Conservation (phyloP, 225 moss, liverwort and hornwort genomes). For the Climacium dendroides region DNA sequence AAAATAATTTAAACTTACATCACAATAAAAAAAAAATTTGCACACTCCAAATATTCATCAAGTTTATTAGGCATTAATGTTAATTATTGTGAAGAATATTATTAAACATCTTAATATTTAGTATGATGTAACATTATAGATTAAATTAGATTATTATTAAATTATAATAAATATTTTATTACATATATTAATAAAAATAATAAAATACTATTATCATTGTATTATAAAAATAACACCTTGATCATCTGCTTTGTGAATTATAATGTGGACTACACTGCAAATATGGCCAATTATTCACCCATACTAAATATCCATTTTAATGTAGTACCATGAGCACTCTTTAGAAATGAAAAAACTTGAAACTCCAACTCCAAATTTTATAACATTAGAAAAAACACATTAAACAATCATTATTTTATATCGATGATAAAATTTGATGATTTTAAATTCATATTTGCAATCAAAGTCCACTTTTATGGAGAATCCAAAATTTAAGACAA, state of each 20-base stretch:
- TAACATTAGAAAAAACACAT: neutral
- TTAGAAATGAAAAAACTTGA: accelerated
- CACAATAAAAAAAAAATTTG: accelerated
- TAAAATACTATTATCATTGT: neutral
- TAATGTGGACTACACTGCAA: no score
- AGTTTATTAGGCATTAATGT: neutral
- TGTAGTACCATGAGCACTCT: accelerated
- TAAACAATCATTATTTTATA: neutral
- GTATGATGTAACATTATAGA: neutral
- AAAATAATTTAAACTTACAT: neutral
- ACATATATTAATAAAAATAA: no score
- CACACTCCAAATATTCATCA: neutral
- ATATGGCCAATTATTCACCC: accelerated
- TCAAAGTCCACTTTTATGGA: neutral
- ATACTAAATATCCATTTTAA: no score
- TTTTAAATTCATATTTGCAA: neutral
- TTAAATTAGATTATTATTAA: no score
- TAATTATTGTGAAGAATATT: neutral
- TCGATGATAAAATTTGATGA: neutral
- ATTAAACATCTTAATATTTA: neutral
- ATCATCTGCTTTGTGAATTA: neutral
- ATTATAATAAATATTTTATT: no score
- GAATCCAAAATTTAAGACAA: neutral
- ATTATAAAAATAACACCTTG: neutral
- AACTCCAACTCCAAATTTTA: accelerated